Evolutionary conservation across 2,329 filamentous ascomycete genomes (phyloP), one percentile per base, ranked within the genome.

Genomic region (Fusarium tupiense): DNA sequence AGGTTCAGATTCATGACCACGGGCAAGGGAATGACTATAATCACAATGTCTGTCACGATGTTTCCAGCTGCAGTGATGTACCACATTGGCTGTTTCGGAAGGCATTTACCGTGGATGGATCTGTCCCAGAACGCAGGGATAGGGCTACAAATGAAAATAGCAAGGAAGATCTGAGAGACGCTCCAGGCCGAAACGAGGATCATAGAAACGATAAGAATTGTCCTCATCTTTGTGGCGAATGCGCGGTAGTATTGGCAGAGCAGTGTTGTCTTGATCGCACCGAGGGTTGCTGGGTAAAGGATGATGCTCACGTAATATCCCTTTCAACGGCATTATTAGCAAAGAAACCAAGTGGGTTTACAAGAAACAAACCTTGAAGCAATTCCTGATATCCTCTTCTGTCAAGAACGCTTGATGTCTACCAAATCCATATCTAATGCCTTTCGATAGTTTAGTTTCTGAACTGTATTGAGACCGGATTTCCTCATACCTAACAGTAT

Each of bases 381-480:
- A 50, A 1, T 13, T 19, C 11, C 4, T 24, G 11, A 0, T 2
- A 0, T 33, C 47, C 0, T 50, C 47, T 33, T 50, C 47, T 5
- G 29, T 10, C 1, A 50, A 10, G 47, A 50, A 50, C 5, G 33
- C 11, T 13, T 33, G 22, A 14, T 50, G 29, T 24, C 47, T 50
- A 14, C 47, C 47, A 10, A 33, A 10, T 19, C 47, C 47, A 14
- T 33, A 33, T 3, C 19, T 24, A 5, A 24, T 3, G 16, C 47
- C 47, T 50, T 3, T 12, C 2, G 4, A 6, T 5, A 10, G 3
- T 19, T 50, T 13, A 50, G 16, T 13, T n/a, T 7, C 29, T 19
- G 0, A 19, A 0, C 11, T 22, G 4, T 19, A 1, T 19, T 3
- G 8, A n/a, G 2, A 8, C 8, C 5, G 29, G 3, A n/a, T 19